A percentile compares a stretch with the other conserved stretches of the same genome.
These are phyloP conservation scores for Euphrasia confusa DNA, from an alignment of 257 asterid species.

Conservation along the genomic window DNA sequence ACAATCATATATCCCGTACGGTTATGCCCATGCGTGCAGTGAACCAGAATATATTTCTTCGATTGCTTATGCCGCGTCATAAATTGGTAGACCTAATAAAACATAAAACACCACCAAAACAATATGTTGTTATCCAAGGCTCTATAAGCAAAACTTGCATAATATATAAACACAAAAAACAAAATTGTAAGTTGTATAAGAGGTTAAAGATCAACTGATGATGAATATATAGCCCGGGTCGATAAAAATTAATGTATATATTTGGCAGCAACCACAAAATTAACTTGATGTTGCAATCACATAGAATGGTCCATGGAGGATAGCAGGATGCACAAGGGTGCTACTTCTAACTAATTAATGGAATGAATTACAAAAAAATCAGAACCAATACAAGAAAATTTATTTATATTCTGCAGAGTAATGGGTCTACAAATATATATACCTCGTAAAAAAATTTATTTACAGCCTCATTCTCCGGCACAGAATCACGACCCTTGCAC, in stretches of 20 bases:
- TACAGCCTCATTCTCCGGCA: constrained; percentile 86
- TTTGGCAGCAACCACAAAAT: neutral
- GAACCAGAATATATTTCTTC: constrained; percentile 77
- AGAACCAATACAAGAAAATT: constrained; percentile 1
- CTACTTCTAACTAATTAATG: constrained; percentile 10
- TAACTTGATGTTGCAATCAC: constrained; percentile 7
- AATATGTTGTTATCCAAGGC: constrained; percentile 17
- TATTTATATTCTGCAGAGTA: constrained; percentile 8
- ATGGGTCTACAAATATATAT: constrained; percentile 21
- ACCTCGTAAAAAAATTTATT: constrained; percentile 89
- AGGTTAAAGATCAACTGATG: neutral
- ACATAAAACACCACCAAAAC: constrained; percentile 9
- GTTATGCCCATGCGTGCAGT: constrained; percentile 98
- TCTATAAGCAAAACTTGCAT: constrained; percentile 9
- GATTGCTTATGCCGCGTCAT: constrained; percentile 67
- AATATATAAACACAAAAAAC: neutral
- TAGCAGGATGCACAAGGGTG: constrained; percentile 8
- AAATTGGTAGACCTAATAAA: constrained; percentile 70
- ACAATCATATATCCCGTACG: constrained; percentile 96
- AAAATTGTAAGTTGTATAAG: neutral
- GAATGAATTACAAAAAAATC: constrained; percentile 20
- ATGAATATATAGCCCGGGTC: neutral
- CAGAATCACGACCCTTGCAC: constrained; percentile 98
- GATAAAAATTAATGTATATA: neutral
- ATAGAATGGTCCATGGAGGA: constrained; percentile 13